Evolutionary conservation across 2,329 filamentous ascomycete genomes (phyloP), one percentile per base, ranked within the genome.

Genomic region (Hypocrella siamensis): DNA sequence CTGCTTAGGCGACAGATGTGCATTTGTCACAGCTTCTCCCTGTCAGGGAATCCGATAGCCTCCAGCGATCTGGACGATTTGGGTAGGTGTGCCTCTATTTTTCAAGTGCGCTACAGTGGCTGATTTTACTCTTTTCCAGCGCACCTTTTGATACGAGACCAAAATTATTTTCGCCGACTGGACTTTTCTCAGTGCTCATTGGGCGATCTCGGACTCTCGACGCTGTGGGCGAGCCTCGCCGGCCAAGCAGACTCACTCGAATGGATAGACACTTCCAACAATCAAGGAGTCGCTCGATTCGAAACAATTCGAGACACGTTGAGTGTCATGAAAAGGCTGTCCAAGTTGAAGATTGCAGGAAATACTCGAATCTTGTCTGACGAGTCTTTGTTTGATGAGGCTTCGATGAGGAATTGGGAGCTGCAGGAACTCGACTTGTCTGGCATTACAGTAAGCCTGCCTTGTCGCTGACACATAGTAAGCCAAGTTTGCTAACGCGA

Each of bases 361-460:
- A 63, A 63, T 24, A 57, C 70, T 12, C 61, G 65, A 21, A 58
- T 66, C 11, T 46, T 55, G 17, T 46, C 57, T 2, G 57, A 58
- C 3, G 53, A 53, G 11, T 56, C 64, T 3, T 45, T 72, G 3
- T 58, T 72, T 18, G 52, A 65, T 32, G 46, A 62, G 35, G 55
- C 58, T 31, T 47, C 53, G 6, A 47, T 68, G 28, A 40, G 52
- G 26, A 42, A 49, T 14, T 65, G 62, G 55, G 50, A 51, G n/a
- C 51, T 73, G 17, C 61, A 69, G 42, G 64, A 67, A 35, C 48
- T 73, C 12, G 60, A 72, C 38, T 47, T 73, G 18, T 70, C 68
- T 3, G 60, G 62, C 5, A 70, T 66, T 46, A 61, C 61, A 51
- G 63, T 68, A 46, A 19, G 36, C 39, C 8, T 17, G 36, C 39